Base-by-base conservation (phyloP, 306 rosid genomes). In the Cicer cuneatum region DNA sequence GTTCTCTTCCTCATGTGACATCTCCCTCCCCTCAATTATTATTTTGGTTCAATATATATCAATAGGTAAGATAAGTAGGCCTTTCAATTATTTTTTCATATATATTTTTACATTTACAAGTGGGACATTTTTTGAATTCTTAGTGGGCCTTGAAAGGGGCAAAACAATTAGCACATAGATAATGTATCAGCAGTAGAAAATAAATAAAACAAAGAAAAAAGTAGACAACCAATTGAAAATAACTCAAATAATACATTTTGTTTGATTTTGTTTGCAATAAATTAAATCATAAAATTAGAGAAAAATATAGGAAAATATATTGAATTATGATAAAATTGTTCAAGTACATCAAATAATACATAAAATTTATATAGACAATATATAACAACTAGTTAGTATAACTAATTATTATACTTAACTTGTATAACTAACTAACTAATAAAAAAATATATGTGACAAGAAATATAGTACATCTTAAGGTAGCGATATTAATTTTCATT, bases 51-150 rank as follows among this genome's bases (percentile, higher is more conserved):
- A 51, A 10, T 41, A 80, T 62, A 59, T 46, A 76, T 73, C 69
- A 66, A 10, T 66, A 51, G 85, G 86, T 88, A 80, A 80, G 85
- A 83, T 83, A 83, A 85, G 82, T 79, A 72, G 35, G 29, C n/a
- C 13, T 57, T 42, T 15, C 83, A 64, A 79, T 70, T 19, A 66
- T 33, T 16, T 61, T 61, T 66, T 62, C 53, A 15, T 15, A 57
- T 72, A 58, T 66, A 47, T 53, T 38, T 61, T 51, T 13, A 45
- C 14, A 7, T 15, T 12, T 2, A 24, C 29, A 24, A 24, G 73
- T 49, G 56, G 64, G 64, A 46, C 78, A 61, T 14, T 57, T 67
- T 57, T 54, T 29, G 51, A 64, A 18, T 57, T 41, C 53, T 10
- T 67, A 13, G 68, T 64, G 48, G 19, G 38, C 21, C 78, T 47